Base-by-base conservation (phyloP, 2,329 filamentous ascomycete species). In the Zopfia rhizophila region DNA sequence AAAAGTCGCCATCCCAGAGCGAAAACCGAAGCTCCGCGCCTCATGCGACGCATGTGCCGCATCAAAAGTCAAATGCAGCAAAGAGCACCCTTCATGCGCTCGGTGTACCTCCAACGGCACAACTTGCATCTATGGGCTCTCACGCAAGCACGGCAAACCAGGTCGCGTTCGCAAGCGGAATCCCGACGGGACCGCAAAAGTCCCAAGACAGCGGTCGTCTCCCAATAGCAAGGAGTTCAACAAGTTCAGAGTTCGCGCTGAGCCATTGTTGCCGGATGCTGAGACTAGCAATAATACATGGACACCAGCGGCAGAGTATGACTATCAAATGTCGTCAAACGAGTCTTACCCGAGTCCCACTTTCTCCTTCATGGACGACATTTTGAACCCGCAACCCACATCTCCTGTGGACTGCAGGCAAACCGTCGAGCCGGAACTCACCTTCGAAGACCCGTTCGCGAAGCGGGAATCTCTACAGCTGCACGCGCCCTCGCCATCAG, bases 21-120 rank as follows among this genome's bases (percentile, higher is more conserved):
- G 56, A 38, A 58, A 48, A 38, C 55, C 56, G 13, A 71, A 71
- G 46, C 62, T 71, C 13, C 58, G 67, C 51, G 66, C 64, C 40
- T 70, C 66, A 10, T 70, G 68, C 53, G 65, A 71, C 53, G 58
- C 63, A 6, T 71, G 68, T 55, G 65, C 68, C n/a, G 59, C 64
- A n/a, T 68, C 66, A 5, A 71, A 71, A 45, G 64, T 70, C 38
- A 69, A 68, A 44, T 70, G 68, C 53, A 67, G 63, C 51, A 69
- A 69, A 47, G 60, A 67, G 17, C 67, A 69, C 45, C 67, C 68
- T 2, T 56, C 51, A 14, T 70, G 67, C 43, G 49, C 53, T n/a
- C 65, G 66, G 21, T 71, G 68, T 45, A 53, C 56, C 8, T 36
- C 56, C 39, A 66, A 62, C 29, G 60, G 58, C 25, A 58, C 55